These are phyloP conservation scores for Blastobotrys buckinghamii DNA, from an alignment of 1,139 yeast species.

Conservation along the genomic window DNA sequence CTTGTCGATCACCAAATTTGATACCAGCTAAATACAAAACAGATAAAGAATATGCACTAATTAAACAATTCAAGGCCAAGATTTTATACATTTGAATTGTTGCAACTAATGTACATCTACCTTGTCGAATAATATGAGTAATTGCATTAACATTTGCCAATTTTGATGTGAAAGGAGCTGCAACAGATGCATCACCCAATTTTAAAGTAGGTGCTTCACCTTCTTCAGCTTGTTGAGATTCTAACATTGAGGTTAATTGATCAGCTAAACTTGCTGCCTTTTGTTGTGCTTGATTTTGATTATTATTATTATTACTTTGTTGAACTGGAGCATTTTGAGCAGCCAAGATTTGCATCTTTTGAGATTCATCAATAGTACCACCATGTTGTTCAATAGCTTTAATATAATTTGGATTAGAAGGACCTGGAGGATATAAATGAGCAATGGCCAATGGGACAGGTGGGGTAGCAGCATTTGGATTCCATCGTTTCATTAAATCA, in stretches of 20 bases:
- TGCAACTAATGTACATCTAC: constrained; percentile 96
- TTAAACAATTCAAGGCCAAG: constrained; percentile 91
- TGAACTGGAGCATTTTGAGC: constrained; percentile 33
- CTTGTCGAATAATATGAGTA: constrained; percentile 92
- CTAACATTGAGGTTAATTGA: constrained; percentile 61
- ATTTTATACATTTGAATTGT: constrained; percentile 99
- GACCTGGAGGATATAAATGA: constrained; percentile 95
- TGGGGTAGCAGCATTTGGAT: constrained; percentile 63
- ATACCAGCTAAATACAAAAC: constrained; percentile 96
- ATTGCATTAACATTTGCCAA: constrained; percentile 89
- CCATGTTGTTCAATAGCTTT: constrained; percentile 83
- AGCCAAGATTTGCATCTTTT: constrained; percentile 56
- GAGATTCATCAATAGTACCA: constrained; percentile 46
- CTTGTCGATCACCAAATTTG: constrained; percentile 96
- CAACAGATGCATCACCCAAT: constrained; percentile 98
- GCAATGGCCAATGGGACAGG: constrained; percentile 90
- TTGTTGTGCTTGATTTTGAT: constrained; percentile 31
- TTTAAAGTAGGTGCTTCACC: constrained; percentile 92
- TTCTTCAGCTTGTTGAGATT: constrained; percentile 56
- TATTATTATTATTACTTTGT: constrained; percentile 26
- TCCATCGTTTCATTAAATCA: constrained; percentile 73
- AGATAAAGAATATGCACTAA: constrained; percentile 91
- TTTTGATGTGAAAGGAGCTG: constrained; percentile 98
- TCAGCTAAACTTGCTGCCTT: constrained; percentile 62
- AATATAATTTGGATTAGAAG: constrained; percentile 79